Conservation (phyloP, 371 early-diverging fungal species). For the Saksenaea oblongispora region DNA sequence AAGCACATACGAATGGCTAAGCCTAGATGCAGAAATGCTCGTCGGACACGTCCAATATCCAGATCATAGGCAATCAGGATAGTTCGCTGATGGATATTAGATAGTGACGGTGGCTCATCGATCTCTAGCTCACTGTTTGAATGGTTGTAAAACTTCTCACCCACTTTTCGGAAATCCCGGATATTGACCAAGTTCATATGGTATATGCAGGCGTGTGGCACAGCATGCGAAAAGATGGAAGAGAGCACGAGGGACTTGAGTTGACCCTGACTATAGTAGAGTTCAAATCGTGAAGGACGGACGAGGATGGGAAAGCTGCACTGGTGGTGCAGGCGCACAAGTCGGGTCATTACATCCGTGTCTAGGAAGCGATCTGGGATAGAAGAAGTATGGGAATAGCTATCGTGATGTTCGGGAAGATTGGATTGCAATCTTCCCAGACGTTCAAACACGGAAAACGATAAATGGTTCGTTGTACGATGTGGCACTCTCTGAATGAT, state of each 20-base stretch:
- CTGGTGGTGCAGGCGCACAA: constrained; percentile 31
- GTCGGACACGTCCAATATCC: constrained; percentile 31
- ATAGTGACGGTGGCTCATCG: constrained; percentile 24
- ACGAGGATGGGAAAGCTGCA: constrained; percentile 35
- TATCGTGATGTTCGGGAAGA: background rate
- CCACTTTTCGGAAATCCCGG: constrained; percentile 28
- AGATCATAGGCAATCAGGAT: constrained; percentile 33
- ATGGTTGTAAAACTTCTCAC: constrained; percentile 27
- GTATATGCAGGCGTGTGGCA: constrained; percentile 31
- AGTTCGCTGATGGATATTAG: constrained; percentile 35
- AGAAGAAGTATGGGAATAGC: background rate
- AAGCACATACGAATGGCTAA: constrained; percentile 39
- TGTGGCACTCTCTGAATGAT: background rate
- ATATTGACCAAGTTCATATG: constrained; percentile 29
- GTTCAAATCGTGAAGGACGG: constrained; percentile 28
- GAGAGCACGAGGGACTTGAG: constrained; percentile 26
- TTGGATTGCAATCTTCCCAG: constrained; percentile 18
- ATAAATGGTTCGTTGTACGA: background rate
- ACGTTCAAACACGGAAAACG: constrained; percentile 31
- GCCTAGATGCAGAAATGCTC: constrained; percentile 36
- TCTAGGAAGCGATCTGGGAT: constrained; percentile 12
- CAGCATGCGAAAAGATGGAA: constrained; percentile 30
- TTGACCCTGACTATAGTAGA: constrained; percentile 20
- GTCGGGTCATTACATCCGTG: constrained; percentile 20
- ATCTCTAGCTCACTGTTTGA: constrained; percentile 28